These are phyloP conservation scores for Funneliformis geosporum DNA, from an alignment of 192 early-diverging fungal genomes.

Conservation along the genomic window DNA sequence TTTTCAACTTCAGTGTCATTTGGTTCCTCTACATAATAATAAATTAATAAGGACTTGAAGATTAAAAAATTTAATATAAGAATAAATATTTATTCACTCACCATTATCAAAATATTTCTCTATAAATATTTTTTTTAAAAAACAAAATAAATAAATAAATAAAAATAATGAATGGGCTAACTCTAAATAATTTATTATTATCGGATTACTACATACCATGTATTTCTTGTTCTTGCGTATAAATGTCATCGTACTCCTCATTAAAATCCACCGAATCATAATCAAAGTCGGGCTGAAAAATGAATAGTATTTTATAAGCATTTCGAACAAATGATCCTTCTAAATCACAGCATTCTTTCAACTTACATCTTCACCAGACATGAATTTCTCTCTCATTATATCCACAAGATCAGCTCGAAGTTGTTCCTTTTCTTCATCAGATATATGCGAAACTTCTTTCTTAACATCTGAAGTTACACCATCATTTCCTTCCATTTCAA, in stretches of 20 bases:
- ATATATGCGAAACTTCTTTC: constrained; percentile 36
- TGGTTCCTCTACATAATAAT: not conserved
- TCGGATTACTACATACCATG: constrained; percentile 31
- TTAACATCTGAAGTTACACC: constrained; percentile 24
- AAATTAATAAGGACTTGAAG: not conserved
- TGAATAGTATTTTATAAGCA: not conserved
- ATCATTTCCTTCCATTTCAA: not conserved
- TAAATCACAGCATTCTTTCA: not conserved
- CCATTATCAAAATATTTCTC: constrained; percentile 32
- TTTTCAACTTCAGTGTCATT: not conserved
- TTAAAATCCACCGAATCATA: constrained; percentile 45
- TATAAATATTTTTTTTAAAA: not conserved
- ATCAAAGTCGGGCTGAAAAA: constrained; percentile 39
- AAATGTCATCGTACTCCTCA: constrained; percentile 43
- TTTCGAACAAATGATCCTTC: not conserved
- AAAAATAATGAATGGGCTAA: not conserved
- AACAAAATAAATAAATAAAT: not conserved
- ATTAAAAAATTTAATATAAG: not conserved
- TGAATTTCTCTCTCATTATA: constrained; percentile 44
- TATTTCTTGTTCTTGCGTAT: constrained; percentile 39
- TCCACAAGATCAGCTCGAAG: constrained; percentile 40
- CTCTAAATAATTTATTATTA: not conserved
- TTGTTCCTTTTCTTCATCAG: constrained; percentile 24
- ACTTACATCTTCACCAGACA: constrained; percentile 47
- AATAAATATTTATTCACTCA: not conserved